These are phyloP conservation scores for Quercus gilva DNA, from an alignment of 306 rosid genomes.

Conservation along the genomic window DNA sequence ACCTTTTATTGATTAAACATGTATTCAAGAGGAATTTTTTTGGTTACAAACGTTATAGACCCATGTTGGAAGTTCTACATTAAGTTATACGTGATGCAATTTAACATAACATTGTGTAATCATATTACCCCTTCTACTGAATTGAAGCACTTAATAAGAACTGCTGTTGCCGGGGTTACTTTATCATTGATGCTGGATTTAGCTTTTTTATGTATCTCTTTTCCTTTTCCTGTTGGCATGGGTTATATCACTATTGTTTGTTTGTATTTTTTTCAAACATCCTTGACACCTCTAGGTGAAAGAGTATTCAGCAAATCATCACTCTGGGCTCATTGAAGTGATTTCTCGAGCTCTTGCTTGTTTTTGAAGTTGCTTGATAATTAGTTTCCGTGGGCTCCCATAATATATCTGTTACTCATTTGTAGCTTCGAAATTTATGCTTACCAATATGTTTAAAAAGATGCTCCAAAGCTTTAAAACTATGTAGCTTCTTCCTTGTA, in stretches of 20 bases:
- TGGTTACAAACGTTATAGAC: neutral
- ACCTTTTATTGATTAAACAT: neutral
- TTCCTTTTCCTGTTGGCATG: neutral
- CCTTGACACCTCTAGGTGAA: neutral
- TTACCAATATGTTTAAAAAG: neutral
- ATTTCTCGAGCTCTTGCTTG: neutral
- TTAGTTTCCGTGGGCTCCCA: too few relatives aligned
- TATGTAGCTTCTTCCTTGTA: neutral
- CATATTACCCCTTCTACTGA: neutral
- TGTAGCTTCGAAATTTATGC: neutral
- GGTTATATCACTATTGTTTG: neutral
- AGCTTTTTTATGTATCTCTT: neutral
- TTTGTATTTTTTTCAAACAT: neutral
- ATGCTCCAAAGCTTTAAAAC: neutral
- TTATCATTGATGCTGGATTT: neutral
- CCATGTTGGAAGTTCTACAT: neutral
- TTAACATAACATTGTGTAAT: neutral
- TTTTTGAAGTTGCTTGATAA: neutral
- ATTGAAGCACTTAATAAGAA: neutral
- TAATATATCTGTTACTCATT: neutral
- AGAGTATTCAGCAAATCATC: neutral
- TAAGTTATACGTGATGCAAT: neutral
- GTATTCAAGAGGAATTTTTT: neutral
- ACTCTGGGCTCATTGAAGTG: neutral
- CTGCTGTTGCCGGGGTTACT: neutral